A percentile compares a stretch with the other conserved stretches of the same genome.
These are phyloP conservation scores for Skeletonema tropicum DNA, from an alignment of 108 stramenopile species.

Conservation along the genomic window DNA sequence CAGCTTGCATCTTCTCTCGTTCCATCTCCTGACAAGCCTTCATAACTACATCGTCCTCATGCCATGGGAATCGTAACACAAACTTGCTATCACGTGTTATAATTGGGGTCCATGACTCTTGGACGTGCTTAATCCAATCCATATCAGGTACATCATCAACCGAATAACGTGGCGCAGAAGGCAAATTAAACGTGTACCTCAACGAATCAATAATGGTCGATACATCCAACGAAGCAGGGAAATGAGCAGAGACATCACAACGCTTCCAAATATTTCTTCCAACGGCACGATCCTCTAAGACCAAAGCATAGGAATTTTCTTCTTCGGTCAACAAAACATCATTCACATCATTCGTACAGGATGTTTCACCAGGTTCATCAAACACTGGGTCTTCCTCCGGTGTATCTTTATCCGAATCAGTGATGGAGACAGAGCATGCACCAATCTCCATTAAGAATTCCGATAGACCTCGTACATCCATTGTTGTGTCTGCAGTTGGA, in stretches of 20 bases:
- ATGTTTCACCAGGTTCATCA: slow-evolving; percentile 45
- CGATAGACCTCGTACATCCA: slow-evolving; percentile 49
- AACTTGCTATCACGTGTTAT: slow-evolving; percentile 55
- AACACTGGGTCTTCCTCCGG: slow-evolving; percentile 60
- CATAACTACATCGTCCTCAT: slow-evolving; percentile 59
- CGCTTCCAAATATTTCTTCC: slow-evolving; percentile 67
- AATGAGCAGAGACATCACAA: slow-evolving; percentile 79
- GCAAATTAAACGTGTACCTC: slow-evolving; percentile 41
- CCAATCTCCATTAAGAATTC: slow-evolving; percentile 88
- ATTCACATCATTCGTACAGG: slow-evolving; percentile 11
- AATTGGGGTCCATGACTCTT: slow-evolving; percentile 80
- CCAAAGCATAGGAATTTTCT: slow-evolving; percentile 7
- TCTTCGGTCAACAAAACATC: slow-evolving; percentile 2
- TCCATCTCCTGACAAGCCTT: slow-evolving; percentile 50
- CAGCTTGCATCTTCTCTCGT: slow-evolving; percentile 35
- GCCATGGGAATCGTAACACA: slow-evolving; percentile 75
- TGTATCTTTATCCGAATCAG: slow-evolving; percentile 71
- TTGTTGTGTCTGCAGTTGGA: slow-evolving; percentile 1
- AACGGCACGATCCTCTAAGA: slow-evolving; percentile 40
- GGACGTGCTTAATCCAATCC: slow-evolving; percentile 84
- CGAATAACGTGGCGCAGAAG: slow-evolving; percentile 27
- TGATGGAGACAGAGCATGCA: slow-evolving; percentile 71
- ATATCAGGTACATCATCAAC: slow-evolving; percentile 65
- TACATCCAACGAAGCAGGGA: slow-evolving; percentile 65
- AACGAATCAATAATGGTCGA: slow-evolving; percentile 58